Percentiles rank a stretch among this genome's conserved stretches.
Conservation (phyloP, 148 eudicot species). For the Rhododendron kiyosumense region DNA sequence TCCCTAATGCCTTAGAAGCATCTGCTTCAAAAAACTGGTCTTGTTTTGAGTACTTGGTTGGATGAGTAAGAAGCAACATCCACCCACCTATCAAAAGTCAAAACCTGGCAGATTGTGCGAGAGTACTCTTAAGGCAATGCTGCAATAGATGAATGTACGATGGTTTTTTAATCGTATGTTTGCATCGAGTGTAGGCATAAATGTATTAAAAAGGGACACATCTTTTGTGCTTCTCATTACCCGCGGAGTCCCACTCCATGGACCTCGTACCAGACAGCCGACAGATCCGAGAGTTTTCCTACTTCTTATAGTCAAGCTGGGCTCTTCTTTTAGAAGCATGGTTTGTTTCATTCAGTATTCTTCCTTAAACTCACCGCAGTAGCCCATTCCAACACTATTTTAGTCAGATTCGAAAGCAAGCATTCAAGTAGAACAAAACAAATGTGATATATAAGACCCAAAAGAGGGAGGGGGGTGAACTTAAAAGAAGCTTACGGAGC, state of each 20-base stretch:
- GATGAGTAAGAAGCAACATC: not conserved
- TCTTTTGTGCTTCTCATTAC: not conserved
- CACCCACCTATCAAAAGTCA: not conserved
- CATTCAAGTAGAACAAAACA: not conserved
- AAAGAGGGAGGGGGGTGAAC: not conserved
- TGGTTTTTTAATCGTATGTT: not conserved
- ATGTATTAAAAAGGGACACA: not conserved
- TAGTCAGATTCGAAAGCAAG: not conserved
- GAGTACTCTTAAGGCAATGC: not conserved
- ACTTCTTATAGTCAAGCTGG: not conserved
- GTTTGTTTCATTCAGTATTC: not conserved
- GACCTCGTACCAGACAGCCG: not conserved
- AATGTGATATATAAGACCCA: not conserved
- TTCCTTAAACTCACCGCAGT: not conserved
- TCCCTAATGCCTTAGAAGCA: not conserved
- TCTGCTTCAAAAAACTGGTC: not conserved
- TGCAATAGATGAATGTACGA: not conserved
- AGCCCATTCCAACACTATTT: not conserved
- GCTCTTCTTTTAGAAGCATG: not conserved
- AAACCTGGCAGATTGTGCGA: not conserved
- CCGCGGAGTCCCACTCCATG: not conserved
- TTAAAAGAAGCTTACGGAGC: constrained; percentile 72
- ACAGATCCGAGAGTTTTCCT: not conserved
- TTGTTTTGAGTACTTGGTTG: not conserved
- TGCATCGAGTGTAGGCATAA: not conserved